These are phyloP conservation scores for Geosmithia morbida DNA, from an alignment of 2,329 filamentous ascomycete species.

Conservation along the genomic window DNA sequence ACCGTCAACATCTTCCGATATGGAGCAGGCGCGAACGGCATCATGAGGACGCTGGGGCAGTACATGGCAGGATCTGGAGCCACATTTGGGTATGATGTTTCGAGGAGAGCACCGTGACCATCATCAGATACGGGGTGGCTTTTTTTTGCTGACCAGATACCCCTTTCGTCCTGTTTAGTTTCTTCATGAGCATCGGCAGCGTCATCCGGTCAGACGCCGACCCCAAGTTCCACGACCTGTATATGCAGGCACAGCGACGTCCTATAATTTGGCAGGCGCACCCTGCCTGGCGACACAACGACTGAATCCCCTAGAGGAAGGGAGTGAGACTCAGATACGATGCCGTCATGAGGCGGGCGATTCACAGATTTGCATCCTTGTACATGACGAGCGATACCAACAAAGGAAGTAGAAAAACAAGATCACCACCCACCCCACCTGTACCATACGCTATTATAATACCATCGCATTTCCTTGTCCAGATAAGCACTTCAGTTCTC, in stretches of 20 bases:
- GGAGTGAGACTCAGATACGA: background rate
- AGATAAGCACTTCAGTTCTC: background rate
- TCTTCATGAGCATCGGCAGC: slow-evolving; percentile 98
- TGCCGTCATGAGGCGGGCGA: background rate
- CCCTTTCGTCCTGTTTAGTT: slow-evolving; percentile 27
- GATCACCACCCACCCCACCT: background rate
- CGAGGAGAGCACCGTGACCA: background rate
- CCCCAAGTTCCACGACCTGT: slow-evolving; percentile 59
- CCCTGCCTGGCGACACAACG: slow-evolving; percentile 18
- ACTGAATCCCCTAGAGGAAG: background rate
- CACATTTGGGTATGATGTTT: slow-evolving; percentile 66
- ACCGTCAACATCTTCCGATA: slow-evolving; percentile 92
- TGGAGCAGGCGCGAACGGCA: slow-evolving; percentile 82
- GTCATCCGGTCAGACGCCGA: slow-evolving; percentile 88
- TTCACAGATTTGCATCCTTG: background rate
- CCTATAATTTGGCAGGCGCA: slow-evolving; percentile 47
- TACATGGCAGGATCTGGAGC: slow-evolving; percentile 94
- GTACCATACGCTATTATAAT: background rate
- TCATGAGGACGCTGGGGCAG: slow-evolving; percentile 87
- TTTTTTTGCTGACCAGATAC: background rate
- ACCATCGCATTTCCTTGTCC: background rate
- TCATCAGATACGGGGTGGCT: background rate
- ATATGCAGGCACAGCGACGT: slow-evolving; percentile 56
- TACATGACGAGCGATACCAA: background rate
- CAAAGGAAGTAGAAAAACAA: background rate